A percentile compares a stretch with the other conserved stretches of the same genome.
These are phyloP conservation scores for Hemileia vastatrix DNA, from an alignment of 1,284 basidiomycete genomes.

Conservation along the genomic window DNA sequence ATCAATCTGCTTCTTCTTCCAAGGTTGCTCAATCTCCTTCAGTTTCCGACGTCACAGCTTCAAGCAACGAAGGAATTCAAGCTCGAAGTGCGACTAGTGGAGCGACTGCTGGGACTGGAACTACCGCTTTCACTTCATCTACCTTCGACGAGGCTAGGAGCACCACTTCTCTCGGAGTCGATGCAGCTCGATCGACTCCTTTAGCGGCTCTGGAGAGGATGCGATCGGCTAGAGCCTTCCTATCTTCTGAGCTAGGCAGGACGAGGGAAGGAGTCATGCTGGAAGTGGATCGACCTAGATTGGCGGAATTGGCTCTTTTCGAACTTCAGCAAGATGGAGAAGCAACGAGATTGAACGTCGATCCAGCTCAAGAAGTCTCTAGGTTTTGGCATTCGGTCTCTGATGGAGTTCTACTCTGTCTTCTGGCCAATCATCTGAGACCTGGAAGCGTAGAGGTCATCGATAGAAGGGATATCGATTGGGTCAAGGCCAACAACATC, in stretches of 20 bases:
- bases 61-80: slow-evolving; percentile 13
- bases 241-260: slow-evolving; percentile 27
- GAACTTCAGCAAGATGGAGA: slow-evolving; percentile 24
- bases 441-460: slow-evolving; percentile 28
- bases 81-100: slow-evolving; percentile 24
- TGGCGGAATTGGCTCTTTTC: slow-evolving; percentile 25
- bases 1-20: background rate
- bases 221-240: slow-evolving; percentile 30
- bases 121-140: slow-evolving; percentile 24
- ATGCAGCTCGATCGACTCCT: slow-evolving; percentile 24
- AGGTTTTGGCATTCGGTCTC: slow-evolving; percentile 32
- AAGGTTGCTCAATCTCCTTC: background rate
- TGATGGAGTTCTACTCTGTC: slow-evolving; percentile 34
- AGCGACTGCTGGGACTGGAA: slow-evolving; percentile 25
- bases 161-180: slow-evolving; percentile 28
- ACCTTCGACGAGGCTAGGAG: slow-evolving; percentile 21
- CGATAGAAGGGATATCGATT: slow-evolving; percentile 32
- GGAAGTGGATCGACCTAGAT: slow-evolving; percentile 24
- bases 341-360: slow-evolving; percentile 2
- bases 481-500: slow-evolving; percentile 33
- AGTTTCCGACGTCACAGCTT: background rate
- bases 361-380: slow-evolving; percentile 5
- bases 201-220: slow-evolving; percentile 29
- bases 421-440: slow-evolving; percentile 29
- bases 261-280: slow-evolving; percentile 17